Evolutionary conservation across 2,329 filamentous ascomycete genomes (phyloP).

Genomic region (Xylaria sp.): DNA sequence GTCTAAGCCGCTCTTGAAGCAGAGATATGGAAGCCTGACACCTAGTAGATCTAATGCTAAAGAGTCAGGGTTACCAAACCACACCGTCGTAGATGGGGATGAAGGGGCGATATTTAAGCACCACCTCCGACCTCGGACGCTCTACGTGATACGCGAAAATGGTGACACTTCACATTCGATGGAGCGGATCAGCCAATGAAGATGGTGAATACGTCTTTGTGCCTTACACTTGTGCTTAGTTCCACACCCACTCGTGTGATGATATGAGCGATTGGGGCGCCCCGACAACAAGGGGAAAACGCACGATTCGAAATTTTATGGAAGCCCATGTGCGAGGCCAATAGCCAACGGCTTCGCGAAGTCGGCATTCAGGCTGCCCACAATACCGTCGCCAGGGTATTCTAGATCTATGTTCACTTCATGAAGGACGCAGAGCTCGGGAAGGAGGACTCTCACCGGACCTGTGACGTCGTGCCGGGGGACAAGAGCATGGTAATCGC

Average conservation of each 20-base stretch:
- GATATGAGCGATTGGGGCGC: slow-evolving; percentile 6
- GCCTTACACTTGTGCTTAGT: slow-evolving; percentile 22
- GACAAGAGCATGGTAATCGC: slow-evolving; percentile 18
- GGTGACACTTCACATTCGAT: slow-evolving; percentile 2
- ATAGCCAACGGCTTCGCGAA: slow-evolving; percentile 10
- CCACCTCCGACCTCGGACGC: slow-evolving; percentile 17
- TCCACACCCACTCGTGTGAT: slow-evolving; percentile 10
- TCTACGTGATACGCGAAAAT: slow-evolving; percentile 16
- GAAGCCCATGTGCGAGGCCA: slow-evolving; percentile 6
- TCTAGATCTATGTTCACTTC: slow-evolving; percentile 20
- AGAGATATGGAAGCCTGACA: neutral
- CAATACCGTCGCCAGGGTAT: slow-evolving; percentile 16
- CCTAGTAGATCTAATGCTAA: neutral
- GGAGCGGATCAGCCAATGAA: slow-evolving; percentile 7
- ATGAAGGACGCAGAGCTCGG: slow-evolving; percentile 8
- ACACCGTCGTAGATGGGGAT: slow-evolving; percentile 2
- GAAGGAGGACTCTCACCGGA: slow-evolving; percentile 22
- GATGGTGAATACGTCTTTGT: slow-evolving; percentile 23
- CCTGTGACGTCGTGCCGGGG: slow-evolving; percentile 13
- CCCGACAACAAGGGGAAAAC: neutral
- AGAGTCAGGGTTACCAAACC: neutral
- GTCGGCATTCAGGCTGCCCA: slow-evolving; percentile 19
- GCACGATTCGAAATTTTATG: neutral
- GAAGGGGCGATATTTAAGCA: slow-evolving; percentile 6
- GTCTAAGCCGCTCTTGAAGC: neutral